These are phyloP conservation scores for Pulveroboletus sp. DNA, from an alignment of 768 basidiomycete species.

Conservation along the genomic window DNA sequence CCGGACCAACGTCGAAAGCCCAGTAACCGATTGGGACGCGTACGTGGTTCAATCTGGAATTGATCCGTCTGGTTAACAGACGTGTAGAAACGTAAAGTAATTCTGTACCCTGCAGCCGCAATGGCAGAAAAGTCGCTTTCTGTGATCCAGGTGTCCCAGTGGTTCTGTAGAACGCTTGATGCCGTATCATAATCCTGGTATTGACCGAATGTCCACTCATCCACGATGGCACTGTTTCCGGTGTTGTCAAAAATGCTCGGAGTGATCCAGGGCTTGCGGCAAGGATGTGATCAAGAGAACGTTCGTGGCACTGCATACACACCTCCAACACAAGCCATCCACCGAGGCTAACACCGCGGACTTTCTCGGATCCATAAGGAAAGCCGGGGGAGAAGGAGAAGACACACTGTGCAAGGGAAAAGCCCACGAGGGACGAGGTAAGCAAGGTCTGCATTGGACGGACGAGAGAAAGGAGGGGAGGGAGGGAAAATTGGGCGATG, in stretches of 20 bases:
- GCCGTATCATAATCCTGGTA: slow-evolving; percentile 52
- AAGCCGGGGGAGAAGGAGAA: slow-evolving; percentile 49
- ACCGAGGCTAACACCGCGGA: slow-evolving; percentile 83
- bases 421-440: slow-evolving; percentile 20
- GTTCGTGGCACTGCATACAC: slow-evolving; percentile 5
- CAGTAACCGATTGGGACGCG: slow-evolving; percentile 86
- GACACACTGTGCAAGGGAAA: slow-evolving; percentile 27
- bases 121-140: slow-evolving; percentile 74
- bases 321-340: slow-evolving; percentile 57
- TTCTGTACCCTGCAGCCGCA: slow-evolving; percentile 62
- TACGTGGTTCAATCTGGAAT: slow-evolving; percentile 68
- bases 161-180: slow-evolving; percentile 46
- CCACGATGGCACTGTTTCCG: slow-evolving; percentile 50
- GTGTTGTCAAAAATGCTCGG: slow-evolving; percentile 66
- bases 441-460: slow-evolving; percentile 9
- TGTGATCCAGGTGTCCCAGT: slow-evolving; percentile 85
- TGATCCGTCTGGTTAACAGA: slow-evolving; percentile 3
- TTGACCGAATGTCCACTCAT: slow-evolving; percentile 76
- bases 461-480: slow-evolving; percentile 12
- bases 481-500: slow-evolving; percentile 42
- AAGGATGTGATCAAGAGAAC: slow-evolving; percentile 35
- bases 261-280: slow-evolving; percentile 69
- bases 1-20: slow-evolving; percentile 76
- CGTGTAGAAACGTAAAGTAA: not conserved
- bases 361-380: slow-evolving; percentile 66